Percentiles rank a stretch among this genome's conserved stretches.
Evolutionary conservation across 345 rosid genomes (phyloP).

Genomic region (Melaleuca alternifolia): DNA sequence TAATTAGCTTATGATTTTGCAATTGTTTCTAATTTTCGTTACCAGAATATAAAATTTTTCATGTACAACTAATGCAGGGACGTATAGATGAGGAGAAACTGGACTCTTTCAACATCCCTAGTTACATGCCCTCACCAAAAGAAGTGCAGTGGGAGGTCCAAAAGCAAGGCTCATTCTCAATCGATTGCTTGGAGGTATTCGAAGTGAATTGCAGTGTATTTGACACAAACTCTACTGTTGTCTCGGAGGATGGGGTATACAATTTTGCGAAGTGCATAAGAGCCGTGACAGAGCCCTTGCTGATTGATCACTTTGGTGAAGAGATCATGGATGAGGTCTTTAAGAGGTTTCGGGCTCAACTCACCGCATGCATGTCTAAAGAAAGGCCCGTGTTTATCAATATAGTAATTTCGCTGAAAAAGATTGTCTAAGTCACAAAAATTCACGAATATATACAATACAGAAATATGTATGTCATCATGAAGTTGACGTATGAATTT

Average conservation of each 20-base stretch:
- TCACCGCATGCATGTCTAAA: neutral
- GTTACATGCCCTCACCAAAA: constrained; percentile 30
- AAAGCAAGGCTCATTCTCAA: constrained; percentile 31
- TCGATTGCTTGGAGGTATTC: constrained; percentile 22
- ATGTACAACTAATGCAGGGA: constrained; percentile 19
- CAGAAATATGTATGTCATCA: neutral
- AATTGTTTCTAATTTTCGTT: neutral
- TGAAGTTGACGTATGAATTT: neutral
- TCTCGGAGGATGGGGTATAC: constrained; percentile 10
- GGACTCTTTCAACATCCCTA: constrained; percentile 41
- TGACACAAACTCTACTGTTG: neutral
- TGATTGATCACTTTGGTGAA: constrained; percentile 33
- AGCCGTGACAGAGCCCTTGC: constrained; percentile 49
- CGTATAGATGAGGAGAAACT: constrained; percentile 27
- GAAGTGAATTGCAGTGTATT: constrained; percentile 31
- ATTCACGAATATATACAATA: neutral
- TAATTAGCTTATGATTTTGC: neutral
- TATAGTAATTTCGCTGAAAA: constrained; percentile 4
- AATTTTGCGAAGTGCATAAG: constrained; percentile 29
- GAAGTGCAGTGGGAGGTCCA: constrained; percentile 27
- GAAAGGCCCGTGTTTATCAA: constrained; percentile 4
- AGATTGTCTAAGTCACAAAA: neutral
- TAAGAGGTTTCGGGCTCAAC: neutral
- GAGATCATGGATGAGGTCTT: constrained; percentile 12
- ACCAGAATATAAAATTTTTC: too few species aligned